A percentile compares a stretch with the other conserved stretches of the same genome.
These are phyloP conservation scores for Scedosporium minutisporum DNA, from an alignment of 2,329 filamentous ascomycete genomes.

Conservation along the genomic window DNA sequence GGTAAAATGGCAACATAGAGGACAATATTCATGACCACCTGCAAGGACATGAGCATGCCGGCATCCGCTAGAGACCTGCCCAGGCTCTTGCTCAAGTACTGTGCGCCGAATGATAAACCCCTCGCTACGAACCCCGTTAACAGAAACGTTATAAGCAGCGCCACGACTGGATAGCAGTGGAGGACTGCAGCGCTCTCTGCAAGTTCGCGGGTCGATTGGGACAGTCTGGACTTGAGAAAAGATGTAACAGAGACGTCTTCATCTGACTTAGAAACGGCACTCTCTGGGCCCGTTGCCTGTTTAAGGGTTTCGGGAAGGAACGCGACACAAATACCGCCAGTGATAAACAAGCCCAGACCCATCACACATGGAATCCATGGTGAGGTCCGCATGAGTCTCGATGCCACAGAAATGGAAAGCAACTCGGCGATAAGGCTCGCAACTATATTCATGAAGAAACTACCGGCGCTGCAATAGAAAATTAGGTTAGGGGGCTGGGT, in stretches of 20 bases:
- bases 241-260: neutral
- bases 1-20: slow-evolving; percentile 12
- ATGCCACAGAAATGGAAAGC: neutral
- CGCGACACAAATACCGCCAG: neutral
- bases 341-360: neutral
- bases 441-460: slow-evolving; percentile 6
- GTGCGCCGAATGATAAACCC: slow-evolving; percentile 2
- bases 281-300: neutral
- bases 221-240: neutral
- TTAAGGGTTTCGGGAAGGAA: slow-evolving; percentile 4
- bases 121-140: slow-evolving; percentile 2
- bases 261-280: neutral
- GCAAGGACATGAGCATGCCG: slow-evolving; percentile 15
- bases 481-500: neutral
- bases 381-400: slow-evolving; percentile 6
- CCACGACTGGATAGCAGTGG: neutral
- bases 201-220: neutral
- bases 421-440: slow-evolving; percentile 1
- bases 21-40: slow-evolving; percentile 14
- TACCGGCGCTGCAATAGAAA: neutral
- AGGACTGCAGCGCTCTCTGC: neutral
- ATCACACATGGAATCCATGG: neutral
- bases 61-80: slow-evolving; percentile 12
- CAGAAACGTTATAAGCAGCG: slow-evolving; percentile 7
- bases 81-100: slow-evolving; percentile 10